Conservation (phyloP, 2,329 filamentous ascomycete genomes). For the Hypocrella siamensis region DNA sequence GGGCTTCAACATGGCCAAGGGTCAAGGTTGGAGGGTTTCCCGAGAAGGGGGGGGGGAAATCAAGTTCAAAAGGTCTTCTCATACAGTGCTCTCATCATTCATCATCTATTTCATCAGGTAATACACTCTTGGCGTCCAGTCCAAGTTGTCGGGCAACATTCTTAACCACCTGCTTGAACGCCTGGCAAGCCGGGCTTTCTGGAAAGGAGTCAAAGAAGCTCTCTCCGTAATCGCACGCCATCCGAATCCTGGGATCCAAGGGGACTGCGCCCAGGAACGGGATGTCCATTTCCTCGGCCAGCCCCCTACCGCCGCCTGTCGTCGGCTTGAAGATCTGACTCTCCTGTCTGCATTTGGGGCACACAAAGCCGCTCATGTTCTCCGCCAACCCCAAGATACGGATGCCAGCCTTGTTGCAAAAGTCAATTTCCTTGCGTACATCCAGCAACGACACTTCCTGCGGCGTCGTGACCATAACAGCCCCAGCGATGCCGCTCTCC, state of each 20-base stretch:
- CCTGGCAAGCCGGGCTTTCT: conserved; percentile 77
- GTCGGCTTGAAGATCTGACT: conserved; percentile 81
- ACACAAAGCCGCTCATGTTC: conserved; percentile 97
- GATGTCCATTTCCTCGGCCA: conserved; percentile 77
- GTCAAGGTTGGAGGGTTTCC: neutral
- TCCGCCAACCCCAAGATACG: conserved; percentile 78
- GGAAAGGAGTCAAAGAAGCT: conserved; percentile 92
- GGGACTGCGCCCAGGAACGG: conserved; percentile 84
- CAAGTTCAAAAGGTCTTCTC: neutral
- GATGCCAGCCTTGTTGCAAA: conserved; percentile 90
- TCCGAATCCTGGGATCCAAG: conserved; percentile 82
- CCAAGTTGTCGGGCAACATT: conserved; percentile 52
- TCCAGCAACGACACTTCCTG: conserved; percentile 88
- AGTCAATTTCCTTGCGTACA: conserved; percentile 94
- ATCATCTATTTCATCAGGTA: conserved; percentile 23
- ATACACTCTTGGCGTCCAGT: conserved; percentile 37
- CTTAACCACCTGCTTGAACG: conserved; percentile 67
- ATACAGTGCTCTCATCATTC: conserved; percentile 5
- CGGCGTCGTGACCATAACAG: conserved; percentile 84
- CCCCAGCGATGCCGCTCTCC: conserved; percentile 83
- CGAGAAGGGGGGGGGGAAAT: neutral
- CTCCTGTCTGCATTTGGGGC: conserved; percentile 71
- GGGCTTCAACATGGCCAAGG: neutral
- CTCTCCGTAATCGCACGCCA: conserved; percentile 95
- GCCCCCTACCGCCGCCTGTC: conserved; percentile 66